Conservation (phyloP, 805 yeast genomes). For the Sugiyamaella mastotermitis region DNA sequence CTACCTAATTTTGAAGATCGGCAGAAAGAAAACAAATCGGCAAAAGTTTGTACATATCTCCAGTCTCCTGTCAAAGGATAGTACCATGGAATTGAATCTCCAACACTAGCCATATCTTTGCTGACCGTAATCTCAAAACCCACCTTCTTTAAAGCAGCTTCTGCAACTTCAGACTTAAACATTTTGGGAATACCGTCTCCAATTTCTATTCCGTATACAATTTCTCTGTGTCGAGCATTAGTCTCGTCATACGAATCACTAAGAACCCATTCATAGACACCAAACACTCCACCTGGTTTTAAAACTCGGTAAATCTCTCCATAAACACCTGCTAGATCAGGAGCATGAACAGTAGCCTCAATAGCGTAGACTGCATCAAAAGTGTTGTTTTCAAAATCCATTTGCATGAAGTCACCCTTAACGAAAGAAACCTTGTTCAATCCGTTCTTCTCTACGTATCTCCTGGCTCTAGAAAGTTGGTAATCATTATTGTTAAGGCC, state of each 20-base stretch:
- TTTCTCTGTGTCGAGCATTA: conserved; percentile 84
- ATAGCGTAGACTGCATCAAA: conserved; percentile 98
- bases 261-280: conserved; percentile 99
- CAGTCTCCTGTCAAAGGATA: conserved; percentile 94
- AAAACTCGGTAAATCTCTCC: conserved; percentile 88
- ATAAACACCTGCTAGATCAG: conserved; percentile 91
- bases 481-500: conserved; percentile 97
- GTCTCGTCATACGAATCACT: conserved; percentile 85
- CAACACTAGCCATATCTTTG: conserved; percentile 75
- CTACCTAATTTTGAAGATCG: conserved; percentile 89
- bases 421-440: conserved; percentile 76
- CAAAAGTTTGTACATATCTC: conserved; percentile 73
- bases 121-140: conserved; percentile 79
- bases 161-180: conserved; percentile 82
- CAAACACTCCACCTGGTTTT: conserved; percentile 96
- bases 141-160: conserved; percentile 73
- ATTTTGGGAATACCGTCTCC: conserved; percentile 99
- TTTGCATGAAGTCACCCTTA: conserved; percentile 98
- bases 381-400: conserved; percentile 86
- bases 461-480: conserved; percentile 82
- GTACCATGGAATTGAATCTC: conserved; percentile 93
- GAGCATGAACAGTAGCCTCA: conserved; percentile 98
- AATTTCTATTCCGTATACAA: conserved; percentile 94
- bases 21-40: conserved; percentile 75
- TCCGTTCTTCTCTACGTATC: conserved; percentile 61